Conservation (phyloP, 352 stramenopile genomes). For the Globisporangium spinosum region DNA sequence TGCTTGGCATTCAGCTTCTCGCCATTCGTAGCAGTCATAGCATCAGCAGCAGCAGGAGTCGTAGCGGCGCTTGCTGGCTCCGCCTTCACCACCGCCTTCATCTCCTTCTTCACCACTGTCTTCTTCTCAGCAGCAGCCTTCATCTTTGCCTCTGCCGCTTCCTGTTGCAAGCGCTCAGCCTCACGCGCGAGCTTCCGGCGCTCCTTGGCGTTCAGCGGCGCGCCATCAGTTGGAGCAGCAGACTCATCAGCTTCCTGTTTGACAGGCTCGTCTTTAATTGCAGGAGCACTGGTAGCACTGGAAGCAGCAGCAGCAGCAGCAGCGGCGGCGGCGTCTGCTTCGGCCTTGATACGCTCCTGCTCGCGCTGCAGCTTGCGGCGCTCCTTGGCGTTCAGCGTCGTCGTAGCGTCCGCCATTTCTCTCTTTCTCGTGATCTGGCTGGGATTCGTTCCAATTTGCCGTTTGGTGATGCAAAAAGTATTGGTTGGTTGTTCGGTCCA, state of each 20-base stretch:
- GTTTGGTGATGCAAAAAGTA: conserved; percentile 2
- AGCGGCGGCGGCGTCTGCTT: neutral
- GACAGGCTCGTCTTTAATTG: conserved; percentile 17
- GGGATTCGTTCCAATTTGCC: neutral
- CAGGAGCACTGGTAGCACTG: conserved; percentile 11
- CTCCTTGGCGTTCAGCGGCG: conserved; percentile 39
- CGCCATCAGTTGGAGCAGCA: neutral
- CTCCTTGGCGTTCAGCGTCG: conserved; percentile 76
- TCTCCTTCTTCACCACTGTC: neutral
- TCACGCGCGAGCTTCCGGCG: conserved; percentile 26
- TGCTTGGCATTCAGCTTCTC: conserved; percentile 50
- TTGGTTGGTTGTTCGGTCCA: neutral
- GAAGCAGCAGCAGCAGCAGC: neutral
- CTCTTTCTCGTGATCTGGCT: neutral
- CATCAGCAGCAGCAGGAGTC: conserved; percentile 5
- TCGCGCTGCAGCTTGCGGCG: conserved; percentile 64
- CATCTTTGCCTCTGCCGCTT: neutral
- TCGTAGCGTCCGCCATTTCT: conserved; percentile 3
- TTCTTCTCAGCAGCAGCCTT: conserved; percentile 6
- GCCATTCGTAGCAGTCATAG: neutral
- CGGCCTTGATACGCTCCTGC: conserved; percentile 33
- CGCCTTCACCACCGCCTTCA: neutral
- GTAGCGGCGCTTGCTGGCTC: neutral
- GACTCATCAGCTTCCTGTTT: conserved; percentile 3
- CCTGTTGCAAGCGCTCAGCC: conserved; percentile 4